These are phyloP conservation scores for Lasiosphaeria hispida DNA, from an alignment of 495 filamentous ascomycete genomes.

Conservation along the genomic window DNA sequence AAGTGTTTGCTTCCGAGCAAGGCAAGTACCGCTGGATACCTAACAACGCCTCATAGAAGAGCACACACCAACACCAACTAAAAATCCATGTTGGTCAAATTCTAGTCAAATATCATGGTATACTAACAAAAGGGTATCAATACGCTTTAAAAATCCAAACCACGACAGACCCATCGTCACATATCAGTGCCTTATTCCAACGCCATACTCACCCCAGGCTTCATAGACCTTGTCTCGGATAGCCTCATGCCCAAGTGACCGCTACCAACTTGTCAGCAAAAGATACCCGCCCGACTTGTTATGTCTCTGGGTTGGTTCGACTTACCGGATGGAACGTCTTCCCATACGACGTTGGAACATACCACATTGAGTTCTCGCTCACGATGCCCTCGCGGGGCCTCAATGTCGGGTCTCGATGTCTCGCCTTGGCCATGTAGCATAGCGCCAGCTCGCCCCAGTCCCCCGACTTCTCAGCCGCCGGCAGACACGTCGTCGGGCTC, in stretches of 20 bases:
- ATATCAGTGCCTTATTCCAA: background rate
- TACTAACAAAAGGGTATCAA: too few relatives aligned
- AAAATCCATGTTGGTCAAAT: too few relatives aligned
- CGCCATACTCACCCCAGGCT: conserved; percentile 25
- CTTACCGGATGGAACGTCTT: conserved; percentile 45
- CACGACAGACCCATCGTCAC: too few relatives aligned
- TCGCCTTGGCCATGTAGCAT: conserved; percentile 42
- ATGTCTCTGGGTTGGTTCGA: background rate
- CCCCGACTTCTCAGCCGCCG: conserved; percentile 24
- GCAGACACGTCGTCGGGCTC: conserved; percentile 31
- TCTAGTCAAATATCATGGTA: too few relatives aligned
- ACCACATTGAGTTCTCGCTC: conserved; percentile 38
- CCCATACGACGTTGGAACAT: conserved; percentile 44
- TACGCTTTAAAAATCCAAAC: too few relatives aligned
- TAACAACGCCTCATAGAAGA: too few relatives aligned
- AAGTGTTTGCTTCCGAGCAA: too few relatives aligned
- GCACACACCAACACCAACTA: too few relatives aligned
- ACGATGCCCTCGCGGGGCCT: conserved; percentile 21
- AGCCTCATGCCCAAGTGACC: conserved; percentile 33
- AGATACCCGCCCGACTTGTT: background rate
- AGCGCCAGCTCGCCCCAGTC: conserved; percentile 42
- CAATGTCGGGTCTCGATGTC: conserved; percentile 28
- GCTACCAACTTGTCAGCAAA: conserved; percentile 10
- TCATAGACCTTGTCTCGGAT: conserved; percentile 38
- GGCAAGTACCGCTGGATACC: too few relatives aligned